Base-by-base conservation (phyloP, 495 filamentous ascomycete genomes). In the Penicillium coprophilum region DNA sequence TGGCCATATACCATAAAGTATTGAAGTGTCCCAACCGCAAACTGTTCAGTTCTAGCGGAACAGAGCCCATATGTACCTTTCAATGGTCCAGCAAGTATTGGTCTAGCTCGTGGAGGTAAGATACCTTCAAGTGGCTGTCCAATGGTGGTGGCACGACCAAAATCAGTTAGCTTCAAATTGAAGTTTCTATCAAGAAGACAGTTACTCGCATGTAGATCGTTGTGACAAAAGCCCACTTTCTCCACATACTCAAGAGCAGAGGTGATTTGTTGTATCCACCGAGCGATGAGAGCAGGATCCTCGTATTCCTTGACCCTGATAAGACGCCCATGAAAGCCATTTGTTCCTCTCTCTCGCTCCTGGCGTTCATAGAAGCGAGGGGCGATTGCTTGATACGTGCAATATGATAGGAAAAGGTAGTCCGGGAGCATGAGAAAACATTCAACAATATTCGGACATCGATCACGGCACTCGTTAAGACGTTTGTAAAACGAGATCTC, bases 1-100 rank as follows among this genome's bases (percentile, higher is more conserved):
- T 65, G 56, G 21, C 65, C 63, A 53, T 70, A 68, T 52, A 66
- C 56, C 57, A 70, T 66, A 31, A 60, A 63, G 58, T 70, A 70
- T 50, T 64, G 56, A 55, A 66, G 53, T 45, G 63, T 58, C 32
- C 65, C 65, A 50, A 70, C 54, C 10, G 67, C 63, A 59, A 68
- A 66, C 34, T 68, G 65, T 56, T 68, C 65, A 30, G 65, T 68
- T 57, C 59, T 62, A 12, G 63, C 56, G 32, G 53, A 62, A 54
- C 59, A 66, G 28, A 66, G 60, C 20, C 60, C 63, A 38, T 60
- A 62, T 43, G 56, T 60, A 36, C 53, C 59, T 55, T 62, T 60
- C 46, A 60, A 62, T 48, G 56, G 59, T 49, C 59, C 59, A 58
- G 53, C 59, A 48, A 23, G 46, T 50, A 62, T 59, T 50, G 44